Conservation (phyloP, 2,329 filamentous ascomycete genomes). For the Scedosporium boydii region DNA sequence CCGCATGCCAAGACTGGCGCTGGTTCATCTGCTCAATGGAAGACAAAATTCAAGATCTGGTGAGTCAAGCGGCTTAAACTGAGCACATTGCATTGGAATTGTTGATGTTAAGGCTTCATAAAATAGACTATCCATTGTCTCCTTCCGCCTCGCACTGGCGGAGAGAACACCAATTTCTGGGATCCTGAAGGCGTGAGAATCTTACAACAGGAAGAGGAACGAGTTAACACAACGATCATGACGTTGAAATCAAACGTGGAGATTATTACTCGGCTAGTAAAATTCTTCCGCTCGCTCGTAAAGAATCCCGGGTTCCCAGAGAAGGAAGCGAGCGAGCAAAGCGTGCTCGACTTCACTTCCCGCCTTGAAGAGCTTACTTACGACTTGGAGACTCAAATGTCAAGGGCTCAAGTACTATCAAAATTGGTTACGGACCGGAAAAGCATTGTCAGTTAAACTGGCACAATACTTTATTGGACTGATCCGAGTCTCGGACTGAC, state of each 20-base stretch:
- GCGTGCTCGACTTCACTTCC: not conserved
- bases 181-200: constrained; percentile 18
- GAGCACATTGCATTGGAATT: not conserved
- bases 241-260: constrained; percentile 27
- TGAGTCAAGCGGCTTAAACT: constrained; percentile 8
- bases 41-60: constrained; percentile 8
- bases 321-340: not conserved
- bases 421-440: not conserved
- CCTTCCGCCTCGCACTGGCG: not conserved
- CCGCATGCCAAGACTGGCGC: constrained; percentile 11
- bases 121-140: not conserved
- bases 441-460: not conserved
- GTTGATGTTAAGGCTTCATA: not conserved
- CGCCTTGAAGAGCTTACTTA: not conserved
- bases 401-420: not conserved
- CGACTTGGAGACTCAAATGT: not conserved
- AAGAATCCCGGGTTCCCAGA: constrained; percentile 14
- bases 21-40: constrained; percentile 14
- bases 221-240: constrained; percentile 23
- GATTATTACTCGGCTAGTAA: constrained; percentile 20
- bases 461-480: not conserved
- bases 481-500: not conserved
- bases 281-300: constrained; percentile 24
- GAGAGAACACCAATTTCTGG: not conserved
- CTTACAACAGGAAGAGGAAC: constrained; percentile 28